Percentiles rank a stretch among this genome's conserved stretches.
phyloP scores from a whole-genome alignment of 176 grass and related monocot species.

The Eragrostis nindensis region DNA sequence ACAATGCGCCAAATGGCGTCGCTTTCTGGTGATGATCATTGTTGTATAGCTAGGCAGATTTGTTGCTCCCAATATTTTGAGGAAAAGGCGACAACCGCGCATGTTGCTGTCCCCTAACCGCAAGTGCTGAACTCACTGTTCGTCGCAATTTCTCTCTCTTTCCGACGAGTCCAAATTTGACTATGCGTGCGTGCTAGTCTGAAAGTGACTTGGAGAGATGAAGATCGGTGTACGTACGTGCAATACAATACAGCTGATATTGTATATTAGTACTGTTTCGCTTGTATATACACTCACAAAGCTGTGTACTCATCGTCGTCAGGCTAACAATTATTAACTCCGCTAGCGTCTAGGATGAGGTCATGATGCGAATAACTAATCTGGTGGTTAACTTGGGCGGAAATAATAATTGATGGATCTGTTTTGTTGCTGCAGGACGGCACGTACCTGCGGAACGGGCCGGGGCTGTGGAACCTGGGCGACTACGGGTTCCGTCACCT shows the following conservation, averaged over 20 bases:
- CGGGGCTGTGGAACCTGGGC: constrained; percentile 89
- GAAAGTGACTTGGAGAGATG: constrained; percentile 23
- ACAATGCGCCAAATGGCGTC: constrained; percentile 29
- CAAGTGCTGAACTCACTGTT: constrained; percentile 29
- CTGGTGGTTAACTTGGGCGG: background rate
- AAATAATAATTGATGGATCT: background rate
- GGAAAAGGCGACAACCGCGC: constrained; percentile 1
- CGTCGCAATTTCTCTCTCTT: background rate
- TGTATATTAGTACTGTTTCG: background rate
- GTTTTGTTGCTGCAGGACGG: constrained; percentile 61
- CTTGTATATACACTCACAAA: background rate
- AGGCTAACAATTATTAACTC: background rate
- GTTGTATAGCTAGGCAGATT: background rate
- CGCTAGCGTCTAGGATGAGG: constrained; percentile 8
- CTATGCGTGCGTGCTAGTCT: constrained; percentile 24
- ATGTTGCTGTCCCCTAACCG: constrained; percentile 23
- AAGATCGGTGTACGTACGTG: constrained; percentile 5
- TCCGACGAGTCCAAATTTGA: background rate
- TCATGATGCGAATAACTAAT: background rate
- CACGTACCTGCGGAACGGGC: constrained; percentile 94
- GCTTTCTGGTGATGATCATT: constrained; percentile 38
- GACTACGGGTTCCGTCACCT: constrained; percentile 93
- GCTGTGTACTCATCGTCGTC: constrained; percentile 3
- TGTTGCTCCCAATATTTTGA: background rate
- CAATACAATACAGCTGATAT: constrained; percentile 22